A percentile compares a stretch with the other conserved stretches of the same genome.
These are phyloP conservation scores for Curvularia sp. DNA, from an alignment of 2,329 filamentous ascomycete genomes.

Conservation along the genomic window DNA sequence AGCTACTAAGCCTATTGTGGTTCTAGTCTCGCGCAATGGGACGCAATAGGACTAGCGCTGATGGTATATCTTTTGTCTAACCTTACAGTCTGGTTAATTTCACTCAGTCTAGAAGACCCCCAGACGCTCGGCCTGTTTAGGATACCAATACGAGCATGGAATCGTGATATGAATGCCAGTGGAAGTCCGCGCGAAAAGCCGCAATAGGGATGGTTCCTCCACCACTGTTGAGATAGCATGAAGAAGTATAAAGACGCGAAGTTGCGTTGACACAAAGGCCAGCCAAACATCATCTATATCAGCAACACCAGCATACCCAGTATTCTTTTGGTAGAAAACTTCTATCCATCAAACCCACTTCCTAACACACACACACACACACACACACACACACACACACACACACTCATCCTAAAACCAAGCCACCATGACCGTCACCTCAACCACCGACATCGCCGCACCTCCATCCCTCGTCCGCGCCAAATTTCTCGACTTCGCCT, in stretches of 20 bases:
- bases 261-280: background rate
- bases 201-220: conserved; percentile 5
- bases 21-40: conserved; percentile 30
- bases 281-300: background rate
- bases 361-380: background rate
- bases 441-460: conserved; percentile 29
- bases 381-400: background rate
- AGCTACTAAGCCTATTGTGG: conserved; percentile 34
- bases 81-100: background rate
- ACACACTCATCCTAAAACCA: background rate
- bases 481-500: conserved; percentile 28
- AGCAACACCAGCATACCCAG: background rate
- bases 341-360: background rate
- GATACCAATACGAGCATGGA: background rate
- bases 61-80: background rate
- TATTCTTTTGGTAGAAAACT: background rate
- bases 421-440: conserved; percentile 17
- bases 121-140: background rate
- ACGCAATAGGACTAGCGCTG: conserved; percentile 2
- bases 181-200: conserved; percentile 12
- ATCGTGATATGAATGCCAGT: background rate
- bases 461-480: conserved; percentile 20
- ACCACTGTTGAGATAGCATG: background rate
- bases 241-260: background rate
- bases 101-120: background rate